Base-by-base conservation (phyloP, 139 green algal genomes). In the Edaphochlamys debaryana region DNA sequence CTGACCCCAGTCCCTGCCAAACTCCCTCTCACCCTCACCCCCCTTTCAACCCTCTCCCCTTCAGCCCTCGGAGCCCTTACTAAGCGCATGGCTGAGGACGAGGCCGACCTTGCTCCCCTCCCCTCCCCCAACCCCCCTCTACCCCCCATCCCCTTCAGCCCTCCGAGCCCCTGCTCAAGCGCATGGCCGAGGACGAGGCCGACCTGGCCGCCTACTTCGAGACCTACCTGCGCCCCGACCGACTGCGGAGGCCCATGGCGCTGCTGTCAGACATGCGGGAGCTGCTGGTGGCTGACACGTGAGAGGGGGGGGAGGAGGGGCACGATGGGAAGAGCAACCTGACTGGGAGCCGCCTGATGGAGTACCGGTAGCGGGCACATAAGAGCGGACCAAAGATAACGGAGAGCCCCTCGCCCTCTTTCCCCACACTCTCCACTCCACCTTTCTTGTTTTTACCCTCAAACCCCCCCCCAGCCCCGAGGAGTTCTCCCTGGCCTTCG, bases 251-350 rank as follows among this genome's bases (percentile, higher is more conserved):
- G 36, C 58, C 62, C 68, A 52, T 85, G 34, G 17, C 15, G 13
- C 62, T 75, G 32, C 77, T 88, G 68, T 36, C 1, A 11, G 84
- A 85, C 54, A 62, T 88, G 42, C 67, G 84, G 36, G 63, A 72
- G 84, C 68, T 85, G 67, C 56, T 88, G 41, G 56, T n/a, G 54
- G 71, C 84, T 17, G 60, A 85, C 32, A 73, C 56, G 84, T 85
- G 58, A 4, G 67, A 32, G 34, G 4, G 8, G 48, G 32, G 56
- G 6, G 22, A 6, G 60, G 17, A 38, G 19, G 19, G 27, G 4
- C 17, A 13, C 11, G 37, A 36, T 27, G 37, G 67, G 25, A 4
- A 8, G 25, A 34, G 42, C 17, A 1, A 69, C 45, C 45, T 54
- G 52, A 4, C 52, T 25, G 52, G 17, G 52, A 20, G 17, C 56